Evolutionary conservation across 352 stramenopile species (phyloP), one percentile per base, ranked within the genome.

Genomic region (Peronospora farinosa): DNA sequence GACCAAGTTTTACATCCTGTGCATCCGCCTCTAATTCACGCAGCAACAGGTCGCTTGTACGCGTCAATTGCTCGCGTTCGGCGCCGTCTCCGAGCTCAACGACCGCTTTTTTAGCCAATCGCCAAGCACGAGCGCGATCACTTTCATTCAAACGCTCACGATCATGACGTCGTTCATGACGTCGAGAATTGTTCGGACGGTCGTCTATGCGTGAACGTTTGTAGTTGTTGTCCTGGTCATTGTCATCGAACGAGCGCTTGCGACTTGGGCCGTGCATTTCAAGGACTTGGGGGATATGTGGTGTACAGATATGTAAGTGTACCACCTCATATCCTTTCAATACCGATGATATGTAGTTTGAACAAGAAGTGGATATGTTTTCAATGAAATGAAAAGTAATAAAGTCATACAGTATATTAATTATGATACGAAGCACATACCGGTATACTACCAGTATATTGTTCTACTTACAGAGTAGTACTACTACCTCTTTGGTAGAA

Each of bases 31-130:
- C 74, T 21, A 88, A 47, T 58, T 91, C 77, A 15, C 47, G 51
- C 12, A 80, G 47, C 37, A 88, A 61, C 40, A 75, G 56, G 0
- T 55, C 44, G 23, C 65, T 65, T 5, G 69, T 69, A 31, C 69
- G 71, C 35, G 50, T 44, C 17, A 88, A 47, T 19, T 86, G 66
- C 11, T 86, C 74, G 31, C 66, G 74, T 45, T 83, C 61, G 25
- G 67, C 71, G 40, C 72, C 68, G 51, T 87, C 78, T 7, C 75
- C 71, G 2, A 90, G 64, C 53, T 90, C 77, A 31, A 92, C 63
- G 37, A 90, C 56, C 17, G 63, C 69, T 55, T 92, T 88, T 54
- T 88, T 88, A 25, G 74, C 65, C 39, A 91, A 51, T 6, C 79
- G 77, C 79, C 79, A 91, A 19, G 72, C 60, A 10, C 79, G 74